Evolutionary conservation across 306 rosid species (phyloP).

Genomic region (Ziziphus jujuba): DNA sequence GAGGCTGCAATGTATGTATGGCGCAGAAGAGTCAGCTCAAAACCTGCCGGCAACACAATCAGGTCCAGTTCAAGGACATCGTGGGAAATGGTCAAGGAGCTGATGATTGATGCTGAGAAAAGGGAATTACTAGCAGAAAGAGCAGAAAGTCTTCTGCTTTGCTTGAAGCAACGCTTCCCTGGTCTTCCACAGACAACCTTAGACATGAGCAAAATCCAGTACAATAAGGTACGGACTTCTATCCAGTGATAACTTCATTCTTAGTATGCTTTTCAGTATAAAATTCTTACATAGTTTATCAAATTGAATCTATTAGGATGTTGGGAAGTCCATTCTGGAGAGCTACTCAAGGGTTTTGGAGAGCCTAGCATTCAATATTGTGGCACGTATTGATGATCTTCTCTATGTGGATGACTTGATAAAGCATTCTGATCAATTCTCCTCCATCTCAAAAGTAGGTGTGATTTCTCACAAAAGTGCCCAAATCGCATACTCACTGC

Average conservation of each 20-base stretch:
- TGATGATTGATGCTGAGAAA: constrained; percentile 86
- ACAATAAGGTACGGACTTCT: constrained; percentile 67
- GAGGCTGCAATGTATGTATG: constrained; percentile 80
- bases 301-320: constrained; percentile 52
- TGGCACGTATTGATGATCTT: constrained; percentile 88
- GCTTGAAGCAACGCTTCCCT: constrained; percentile 84
- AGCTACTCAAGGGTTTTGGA: constrained; percentile 91
- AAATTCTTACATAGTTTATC: background rate
- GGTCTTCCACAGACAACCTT: constrained; percentile 91
- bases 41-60: constrained; percentile 42
- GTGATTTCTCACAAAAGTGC: constrained; percentile 58
- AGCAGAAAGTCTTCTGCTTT: constrained; percentile 78
- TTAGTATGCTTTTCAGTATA: background rate
- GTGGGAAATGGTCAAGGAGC: constrained; percentile 97
- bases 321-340: constrained; percentile 90
- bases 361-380: constrained; percentile 82
- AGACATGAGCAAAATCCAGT: constrained; percentile 92
- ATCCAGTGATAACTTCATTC: background rate
- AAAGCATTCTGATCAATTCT: constrained; percentile 59
- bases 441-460: constrained; percentile 66
- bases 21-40: constrained; percentile 59
- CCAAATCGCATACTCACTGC: constrained; percentile 52
- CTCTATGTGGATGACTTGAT: constrained; percentile 83
- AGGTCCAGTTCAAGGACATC: constrained; percentile 70
- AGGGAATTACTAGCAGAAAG: constrained; percentile 84